A percentile compares a stretch with the other conserved stretches of the same genome.
Evolutionary conservation across 345 rosid species (phyloP).

Genomic region (Reutealis trisperma): DNA sequence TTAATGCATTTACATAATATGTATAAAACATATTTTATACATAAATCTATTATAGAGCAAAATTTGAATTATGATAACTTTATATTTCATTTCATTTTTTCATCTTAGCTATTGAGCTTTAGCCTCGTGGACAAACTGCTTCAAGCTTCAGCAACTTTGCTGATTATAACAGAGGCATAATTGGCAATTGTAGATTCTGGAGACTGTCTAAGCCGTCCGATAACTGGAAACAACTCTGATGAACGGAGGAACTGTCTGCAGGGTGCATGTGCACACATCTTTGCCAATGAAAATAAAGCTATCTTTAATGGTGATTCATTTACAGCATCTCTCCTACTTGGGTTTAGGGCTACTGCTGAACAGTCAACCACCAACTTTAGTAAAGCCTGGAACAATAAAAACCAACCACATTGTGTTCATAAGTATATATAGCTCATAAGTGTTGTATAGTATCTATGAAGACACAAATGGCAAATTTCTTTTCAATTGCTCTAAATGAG

Average conservation of each 20-base stretch:
- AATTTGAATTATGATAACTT: background rate
- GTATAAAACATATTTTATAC: background rate
- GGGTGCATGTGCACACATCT: constrained; percentile 80
- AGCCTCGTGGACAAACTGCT: background rate
- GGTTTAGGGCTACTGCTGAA: constrained; percentile 66
- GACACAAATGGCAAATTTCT: background rate
- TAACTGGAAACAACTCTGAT: constrained; percentile 73
- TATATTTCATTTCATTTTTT: too few relatives aligned
- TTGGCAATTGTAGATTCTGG: constrained; percentile 83
- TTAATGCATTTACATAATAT: constrained; percentile 1
- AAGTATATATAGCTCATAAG: background rate
- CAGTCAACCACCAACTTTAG: constrained; percentile 74
- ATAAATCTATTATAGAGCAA: background rate
- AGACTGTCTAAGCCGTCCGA: constrained; percentile 77
- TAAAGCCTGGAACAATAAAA: constrained; percentile 57
- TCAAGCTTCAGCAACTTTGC: constrained; percentile 59
- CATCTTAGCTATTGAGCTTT: too few relatives aligned
- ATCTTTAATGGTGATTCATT: constrained; percentile 89
- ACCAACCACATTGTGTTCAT: background rate
- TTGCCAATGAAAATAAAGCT: constrained; percentile 87
- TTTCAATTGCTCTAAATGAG: background rate
- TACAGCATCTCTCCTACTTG: constrained; percentile 64
- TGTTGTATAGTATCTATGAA: background rate
- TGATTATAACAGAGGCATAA: constrained; percentile 70
- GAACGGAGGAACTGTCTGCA: constrained; percentile 73